Percentiles rank a stretch among this genome's conserved stretches.
Evolutionary conservation across 345 rosid species (phyloP).

Genomic region (Excoecaria agallocha): DNA sequence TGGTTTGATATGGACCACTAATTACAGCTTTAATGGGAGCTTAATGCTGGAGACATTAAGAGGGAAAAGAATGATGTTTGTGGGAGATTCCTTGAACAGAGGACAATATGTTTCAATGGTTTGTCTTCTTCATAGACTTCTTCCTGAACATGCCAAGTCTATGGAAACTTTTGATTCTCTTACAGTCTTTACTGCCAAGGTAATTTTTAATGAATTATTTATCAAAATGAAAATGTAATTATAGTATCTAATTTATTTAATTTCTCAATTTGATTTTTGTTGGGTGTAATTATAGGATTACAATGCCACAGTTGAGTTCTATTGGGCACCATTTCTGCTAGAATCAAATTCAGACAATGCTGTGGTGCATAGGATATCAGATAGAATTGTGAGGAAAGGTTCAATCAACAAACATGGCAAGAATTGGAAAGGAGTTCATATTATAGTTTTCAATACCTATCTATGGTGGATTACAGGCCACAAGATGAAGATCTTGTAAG

Average conservation of each 20-base stretch:
- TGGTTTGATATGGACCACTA: no score
- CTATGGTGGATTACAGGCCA: slow-evolving; percentile 97
- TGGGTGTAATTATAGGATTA: slow-evolving; percentile 47
- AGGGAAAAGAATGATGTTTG: slow-evolving; percentile 94
- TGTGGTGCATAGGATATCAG: slow-evolving; percentile 66
- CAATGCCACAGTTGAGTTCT: slow-evolving; percentile 92
- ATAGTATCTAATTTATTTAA: no score
- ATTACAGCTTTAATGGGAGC: slow-evolving; percentile 72
- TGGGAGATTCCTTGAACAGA: slow-evolving; percentile 88
- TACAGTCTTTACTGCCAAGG: slow-evolving; percentile 87
- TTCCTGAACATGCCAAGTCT: slow-evolving; percentile 71
- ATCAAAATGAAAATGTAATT: no score
- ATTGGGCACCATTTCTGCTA: slow-evolving; percentile 97
- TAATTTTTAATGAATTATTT: slow-evolving; percentile 7
- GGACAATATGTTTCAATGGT: slow-evolving; percentile 88
- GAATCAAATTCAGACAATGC: slow-evolving; percentile 94
- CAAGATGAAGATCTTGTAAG: slow-evolving; percentile 72
- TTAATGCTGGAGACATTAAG: slow-evolving; percentile 75
- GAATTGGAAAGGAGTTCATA: slow-evolving; percentile 82
- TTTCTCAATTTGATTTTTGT: neutral
- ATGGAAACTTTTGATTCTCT: slow-evolving; percentile 75
- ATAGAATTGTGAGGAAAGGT: slow-evolving; percentile 81
- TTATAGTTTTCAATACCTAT: slow-evolving; percentile 79
- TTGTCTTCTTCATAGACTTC: slow-evolving; percentile 80
- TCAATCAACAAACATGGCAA: slow-evolving; percentile 92